Evolutionary conservation across 2,329 filamentous ascomycete species (phyloP).

Genomic region (Neoscytalidium dimidiatum): DNA sequence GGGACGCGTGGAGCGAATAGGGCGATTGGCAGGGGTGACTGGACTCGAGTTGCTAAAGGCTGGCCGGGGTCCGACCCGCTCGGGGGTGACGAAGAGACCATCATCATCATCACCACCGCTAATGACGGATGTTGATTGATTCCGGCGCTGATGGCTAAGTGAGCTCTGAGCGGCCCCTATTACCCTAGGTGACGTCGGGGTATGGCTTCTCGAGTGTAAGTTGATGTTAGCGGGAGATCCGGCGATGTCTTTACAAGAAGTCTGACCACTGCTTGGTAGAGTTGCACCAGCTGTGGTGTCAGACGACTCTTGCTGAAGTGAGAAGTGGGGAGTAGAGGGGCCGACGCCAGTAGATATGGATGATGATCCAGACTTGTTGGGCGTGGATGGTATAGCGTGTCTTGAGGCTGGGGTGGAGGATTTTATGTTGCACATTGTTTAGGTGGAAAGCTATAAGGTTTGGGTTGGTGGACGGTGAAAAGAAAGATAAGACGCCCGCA

Average conservation of each 20-base stretch:
- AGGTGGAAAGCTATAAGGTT: background rate
- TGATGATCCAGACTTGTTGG: background rate
- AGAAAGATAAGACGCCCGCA: background rate
- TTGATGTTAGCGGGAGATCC: background rate
- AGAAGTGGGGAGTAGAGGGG: background rate
- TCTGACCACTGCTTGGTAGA: background rate
- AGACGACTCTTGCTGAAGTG: background rate
- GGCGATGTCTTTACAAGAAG: background rate
- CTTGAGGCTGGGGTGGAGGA: background rate
- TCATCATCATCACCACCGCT: too few species aligned
- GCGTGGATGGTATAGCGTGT: background rate
- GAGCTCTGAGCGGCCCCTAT: background rate
- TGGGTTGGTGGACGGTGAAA: background rate
- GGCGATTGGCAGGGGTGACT: background rate
- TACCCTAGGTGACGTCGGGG: background rate
- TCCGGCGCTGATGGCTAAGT: background rate
- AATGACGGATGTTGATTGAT: too few species aligned
- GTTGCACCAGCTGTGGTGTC: background rate
- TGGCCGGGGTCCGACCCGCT: background rate
- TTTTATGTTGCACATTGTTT: background rate
- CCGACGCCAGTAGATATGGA: background rate
- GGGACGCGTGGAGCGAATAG: background rate
- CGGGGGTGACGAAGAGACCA: background rate
- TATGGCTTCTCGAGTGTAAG: background rate
- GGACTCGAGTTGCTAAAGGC: background rate